Conservation (phyloP, 164 flowering plant genomes). For the Platanus orientalis region DNA sequence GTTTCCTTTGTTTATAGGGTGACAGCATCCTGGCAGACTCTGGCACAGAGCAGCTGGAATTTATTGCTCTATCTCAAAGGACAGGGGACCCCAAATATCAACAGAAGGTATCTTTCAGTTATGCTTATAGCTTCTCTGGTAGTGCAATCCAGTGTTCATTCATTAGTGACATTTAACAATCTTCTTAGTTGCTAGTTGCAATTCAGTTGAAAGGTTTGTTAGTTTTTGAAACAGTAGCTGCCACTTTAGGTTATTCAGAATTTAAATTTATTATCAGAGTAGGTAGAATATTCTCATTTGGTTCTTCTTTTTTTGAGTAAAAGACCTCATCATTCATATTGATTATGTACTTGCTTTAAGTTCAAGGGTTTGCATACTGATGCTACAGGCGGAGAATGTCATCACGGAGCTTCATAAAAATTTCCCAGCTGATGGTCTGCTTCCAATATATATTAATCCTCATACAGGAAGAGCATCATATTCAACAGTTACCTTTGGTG, state of each 20-base stretch:
- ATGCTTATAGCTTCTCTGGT: background rate
- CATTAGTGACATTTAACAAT: too few relatives aligned
- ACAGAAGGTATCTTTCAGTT: constrained; percentile 51
- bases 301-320: background rate
- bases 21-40: constrained; percentile 93
- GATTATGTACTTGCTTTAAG: background rate
- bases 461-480: constrained; percentile 51
- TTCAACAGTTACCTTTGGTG: constrained; percentile 92
- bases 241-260: too few relatives aligned
- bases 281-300: too few relatives aligned
- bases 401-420: constrained; percentile 57
- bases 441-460: constrained; percentile 85
- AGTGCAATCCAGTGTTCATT: too few relatives aligned
- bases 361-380: background rate
- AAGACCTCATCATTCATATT: background rate
- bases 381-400: constrained; percentile 77
- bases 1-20: constrained; percentile 44
- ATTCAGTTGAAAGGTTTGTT: background rate
- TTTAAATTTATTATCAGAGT: too few relatives aligned
- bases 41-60: constrained; percentile 96
- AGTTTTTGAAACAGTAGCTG: background rate
- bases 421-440: constrained; percentile 90
- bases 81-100: constrained; percentile 92
- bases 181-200: too few relatives aligned
- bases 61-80: constrained; percentile 96